Evolutionary conservation across 164 flowering plant genomes (phyloP), one percentile per base, ranked within the genome.

Genomic region (Vitis cinerea): DNA sequence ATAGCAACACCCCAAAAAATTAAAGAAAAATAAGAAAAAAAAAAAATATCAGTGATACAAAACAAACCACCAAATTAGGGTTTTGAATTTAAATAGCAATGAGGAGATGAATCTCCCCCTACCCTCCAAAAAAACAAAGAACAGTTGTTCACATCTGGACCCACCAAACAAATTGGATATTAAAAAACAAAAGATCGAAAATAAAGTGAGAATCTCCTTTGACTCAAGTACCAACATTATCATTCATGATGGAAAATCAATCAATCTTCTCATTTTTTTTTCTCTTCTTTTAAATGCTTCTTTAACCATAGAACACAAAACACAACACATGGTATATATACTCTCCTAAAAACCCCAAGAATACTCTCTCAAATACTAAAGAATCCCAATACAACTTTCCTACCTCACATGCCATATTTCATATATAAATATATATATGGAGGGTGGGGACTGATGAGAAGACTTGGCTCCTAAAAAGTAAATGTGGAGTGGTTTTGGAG

Each of bases 151-250:
- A 30, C 17, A 59, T 67, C 66, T 60, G 71, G 56, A 66, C 75
- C 71, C 71, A 72, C 75, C 55, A 66, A 65, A 62, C 63, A 53
- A 54, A 61, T 55, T 1, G 60, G 71, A 66, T 44, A 66, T 29
- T 37, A 10, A 37, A 50, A 51, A 31, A 60, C 51, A 72, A 60
- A 51, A 72, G 47, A 67, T 54, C 10, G 50, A 12, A 66, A 44
- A 60, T 27, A 76, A 76, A 68, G 62, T 12, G 51, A 63, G 58
- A 71, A 59, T 72, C 56, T 71, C 15, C 63, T 76, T 76, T 76
- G 73, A 76, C 75, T 51, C 50, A 59, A 54, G 30, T 47, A 11
- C 44, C 44, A 37, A 65, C 65, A 70, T 62, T 63, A 55, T 70
- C 48, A 63, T 62, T 44, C 52, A 68, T 50, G 44, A 57, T 48